Conservation (phyloP, 2,329 filamentous ascomycete species). For the Chaetomiaceae sp. region DNA sequence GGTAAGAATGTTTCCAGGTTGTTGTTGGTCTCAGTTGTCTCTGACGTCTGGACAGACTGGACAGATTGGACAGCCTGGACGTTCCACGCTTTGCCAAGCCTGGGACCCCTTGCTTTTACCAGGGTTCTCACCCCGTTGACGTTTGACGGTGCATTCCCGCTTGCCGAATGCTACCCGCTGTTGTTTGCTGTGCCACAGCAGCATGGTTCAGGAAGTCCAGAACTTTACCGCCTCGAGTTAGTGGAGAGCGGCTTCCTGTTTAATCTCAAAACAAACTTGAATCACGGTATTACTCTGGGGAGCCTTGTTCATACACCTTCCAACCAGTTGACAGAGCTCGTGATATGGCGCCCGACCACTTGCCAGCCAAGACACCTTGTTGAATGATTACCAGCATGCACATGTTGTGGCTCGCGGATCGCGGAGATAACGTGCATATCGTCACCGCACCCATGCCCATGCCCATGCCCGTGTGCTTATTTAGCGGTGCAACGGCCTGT, state of each 20-base stretch:
- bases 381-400: no score
- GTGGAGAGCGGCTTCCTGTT: no score
- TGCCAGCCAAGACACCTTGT: no score
- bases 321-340: no score
- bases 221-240: no score
- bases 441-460: neutral
- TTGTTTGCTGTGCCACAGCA: neutral
- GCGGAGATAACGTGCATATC: neutral
- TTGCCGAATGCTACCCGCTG: neutral
- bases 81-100: neutral
- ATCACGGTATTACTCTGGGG: no score
- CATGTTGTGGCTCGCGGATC: neutral
- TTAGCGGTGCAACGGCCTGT: neutral
- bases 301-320: no score
- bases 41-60: neutral
- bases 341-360: no score
- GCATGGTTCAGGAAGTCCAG: neutral
- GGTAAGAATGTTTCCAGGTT: no score
- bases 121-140: neutral
- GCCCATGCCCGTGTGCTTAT: no score
- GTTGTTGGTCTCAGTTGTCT: no score
- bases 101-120: neutral
- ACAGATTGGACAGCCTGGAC: neutral
- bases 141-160: neutral
- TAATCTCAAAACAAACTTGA: no score